Evolutionary conservation across 2,329 filamentous ascomycete species (phyloP), one percentile per base, ranked within the genome.

Genomic region (Bipolaris oryzae): DNA sequence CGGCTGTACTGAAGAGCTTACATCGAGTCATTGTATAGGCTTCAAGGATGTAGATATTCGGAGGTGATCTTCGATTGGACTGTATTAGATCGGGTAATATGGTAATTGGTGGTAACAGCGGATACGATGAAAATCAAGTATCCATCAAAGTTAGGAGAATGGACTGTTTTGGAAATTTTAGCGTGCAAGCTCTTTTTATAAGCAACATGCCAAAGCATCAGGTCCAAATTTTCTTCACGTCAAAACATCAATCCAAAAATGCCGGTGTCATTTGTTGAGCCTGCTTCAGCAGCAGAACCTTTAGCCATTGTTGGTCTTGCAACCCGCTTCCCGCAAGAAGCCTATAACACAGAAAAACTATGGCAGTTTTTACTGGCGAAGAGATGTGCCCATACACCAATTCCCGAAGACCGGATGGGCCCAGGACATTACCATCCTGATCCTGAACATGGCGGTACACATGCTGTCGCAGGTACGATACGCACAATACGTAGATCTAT

Each of bases 361-460:
- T 47, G 44, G 44, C 44, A 47, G 15, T 47, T 35, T n/a, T 20
- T 47, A 18, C 20, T 47, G 11, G 33, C 44, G 15, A 47, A 47
- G 44, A 23, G 13, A 37, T 47, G 44, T 47, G 44, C 44, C 9
- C 44, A 47, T 18, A 47, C 44, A 37, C 44, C 44, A 11, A 35
- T 47, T 47, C 44, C 44, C 15, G 31, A 47, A 25, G 44, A 37
- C 16, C 44, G 44, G 7, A 34, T 47, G 11, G 44, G 44, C n/a
- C 31, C 28, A 47, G 44, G 44, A 13, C 44, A 47, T 13, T 47
- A 47, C 33, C 44, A 47, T 47, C 44, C 44, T 7, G 44, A 47
- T 7, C 33, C 44, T 7, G 44, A 47, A n/a, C 44, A 47, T 47
- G 44, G 44, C 13, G 44, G 44, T 3, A 47, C 44, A 37, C 44